Conservation (phyloP, 1,139 yeast species). For the Pichia norvegensis region DNA sequence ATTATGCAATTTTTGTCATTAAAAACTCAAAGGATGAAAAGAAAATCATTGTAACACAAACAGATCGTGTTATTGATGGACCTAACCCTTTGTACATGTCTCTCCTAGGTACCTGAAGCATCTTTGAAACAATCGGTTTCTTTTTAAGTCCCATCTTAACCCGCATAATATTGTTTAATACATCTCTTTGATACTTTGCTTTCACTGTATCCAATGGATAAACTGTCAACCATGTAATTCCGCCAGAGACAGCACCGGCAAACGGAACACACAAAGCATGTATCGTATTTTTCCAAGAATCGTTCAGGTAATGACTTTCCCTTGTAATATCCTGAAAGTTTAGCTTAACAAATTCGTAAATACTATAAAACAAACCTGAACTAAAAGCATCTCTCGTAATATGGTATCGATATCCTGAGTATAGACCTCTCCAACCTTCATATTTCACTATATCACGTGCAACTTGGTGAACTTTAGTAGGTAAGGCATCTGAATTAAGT, state of each 20-base stretch:
- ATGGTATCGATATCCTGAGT: conserved; percentile 68
- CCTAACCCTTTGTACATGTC: conserved; percentile 71
- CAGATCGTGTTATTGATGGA: conserved; percentile 62
- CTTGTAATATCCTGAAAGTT: conserved; percentile 32
- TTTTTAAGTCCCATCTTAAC: conserved; percentile 38
- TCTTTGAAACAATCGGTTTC: conserved; percentile 30
- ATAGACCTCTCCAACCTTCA: conserved; percentile 58
- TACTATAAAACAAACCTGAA: conserved; percentile 65
- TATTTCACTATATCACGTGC: conserved; percentile 43
- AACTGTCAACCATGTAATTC: conserved; percentile 61
- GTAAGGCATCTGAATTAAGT: conserved; percentile 24
- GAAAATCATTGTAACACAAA: conserved; percentile 67
- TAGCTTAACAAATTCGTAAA: conserved; percentile 61
- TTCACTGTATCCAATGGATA: conserved; percentile 80
- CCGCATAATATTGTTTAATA: conserved; percentile 58
- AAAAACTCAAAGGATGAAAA: conserved; percentile 65
- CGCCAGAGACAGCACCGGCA: conserved; percentile 80
- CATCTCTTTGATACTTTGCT: conserved; percentile 65
- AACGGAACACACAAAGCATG: conserved; percentile 30
- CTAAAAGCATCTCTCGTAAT: conserved; percentile 60
- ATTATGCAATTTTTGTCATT: conserved; percentile 42
- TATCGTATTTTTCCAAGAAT: conserved; percentile 5
- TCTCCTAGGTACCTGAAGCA: conserved; percentile 32
- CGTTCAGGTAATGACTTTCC: conserved; percentile 5
- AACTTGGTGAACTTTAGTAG: conserved; percentile 40